Conservation (phyloP, 345 rosid species). For the Gossypium rotundifolium region DNA sequence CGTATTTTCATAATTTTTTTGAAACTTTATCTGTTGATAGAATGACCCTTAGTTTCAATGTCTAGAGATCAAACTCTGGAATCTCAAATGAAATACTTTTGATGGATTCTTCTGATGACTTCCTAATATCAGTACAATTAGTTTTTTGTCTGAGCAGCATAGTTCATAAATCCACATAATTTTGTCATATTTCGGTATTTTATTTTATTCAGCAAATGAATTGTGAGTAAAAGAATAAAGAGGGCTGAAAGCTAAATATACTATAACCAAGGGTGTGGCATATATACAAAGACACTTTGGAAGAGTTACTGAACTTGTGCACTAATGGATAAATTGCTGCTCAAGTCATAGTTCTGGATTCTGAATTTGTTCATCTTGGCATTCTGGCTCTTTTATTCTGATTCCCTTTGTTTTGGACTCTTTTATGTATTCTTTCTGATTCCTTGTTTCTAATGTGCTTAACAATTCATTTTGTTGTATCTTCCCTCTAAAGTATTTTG, state of each 20-base stretch:
- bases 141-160: not conserved
- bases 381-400: not conserved
- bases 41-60: too few relatives aligned
- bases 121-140: not conserved
- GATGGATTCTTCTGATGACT: not conserved
- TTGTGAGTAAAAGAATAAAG: not conserved
- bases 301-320: not conserved
- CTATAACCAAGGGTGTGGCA: not conserved
- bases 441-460: not conserved
- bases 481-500: not conserved
- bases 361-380: not conserved
- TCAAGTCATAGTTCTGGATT: not conserved
- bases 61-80: too few relatives aligned
- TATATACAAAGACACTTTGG: not conserved
- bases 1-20: constrained; percentile 6
- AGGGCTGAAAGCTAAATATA: not conserved
- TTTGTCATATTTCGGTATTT: not conserved
- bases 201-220: not conserved
- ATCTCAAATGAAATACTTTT: too few relatives aligned
- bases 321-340: not conserved
- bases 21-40: not conserved
- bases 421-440: not conserved
- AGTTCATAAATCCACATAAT: not conserved
- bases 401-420: not conserved
- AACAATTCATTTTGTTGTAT: not conserved